Evolutionary conservation across 2,329 filamentous ascomycete species (phyloP).

Genomic region (Calonectria multiphialidica): DNA sequence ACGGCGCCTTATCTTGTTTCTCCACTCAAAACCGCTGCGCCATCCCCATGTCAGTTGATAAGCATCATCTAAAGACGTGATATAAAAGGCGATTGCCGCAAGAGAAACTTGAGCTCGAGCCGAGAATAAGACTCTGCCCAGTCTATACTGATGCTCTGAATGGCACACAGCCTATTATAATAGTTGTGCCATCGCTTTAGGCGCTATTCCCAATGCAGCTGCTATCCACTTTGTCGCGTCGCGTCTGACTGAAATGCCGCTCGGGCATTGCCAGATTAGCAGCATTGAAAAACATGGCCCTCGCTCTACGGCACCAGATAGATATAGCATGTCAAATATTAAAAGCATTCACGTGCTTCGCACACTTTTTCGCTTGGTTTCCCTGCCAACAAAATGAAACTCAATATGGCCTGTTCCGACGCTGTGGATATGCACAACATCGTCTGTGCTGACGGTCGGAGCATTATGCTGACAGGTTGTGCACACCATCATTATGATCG

Average conservation of each 20-base stretch:
- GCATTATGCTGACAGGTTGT: too few relatives aligned
- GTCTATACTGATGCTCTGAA: too few relatives aligned
- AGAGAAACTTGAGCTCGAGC: too few relatives aligned
- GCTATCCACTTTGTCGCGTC: background rate
- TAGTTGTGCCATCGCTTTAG: too few relatives aligned
- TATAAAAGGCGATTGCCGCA: background rate
- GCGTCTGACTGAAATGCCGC: background rate
- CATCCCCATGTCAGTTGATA: background rate
- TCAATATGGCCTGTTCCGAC: background rate
- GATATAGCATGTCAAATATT: background rate
- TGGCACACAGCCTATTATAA: background rate
- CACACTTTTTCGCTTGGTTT: background rate
- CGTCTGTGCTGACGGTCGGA: background rate
- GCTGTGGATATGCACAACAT: background rate
- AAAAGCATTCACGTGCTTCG: background rate
- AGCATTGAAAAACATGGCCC: background rate
- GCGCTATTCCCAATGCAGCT: background rate
- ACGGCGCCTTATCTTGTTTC: slow-evolving; percentile 4
- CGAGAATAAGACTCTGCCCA: background rate
- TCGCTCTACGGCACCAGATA: too few relatives aligned
- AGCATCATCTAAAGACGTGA: background rate
- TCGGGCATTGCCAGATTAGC: background rate
- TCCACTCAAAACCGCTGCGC: background rate
- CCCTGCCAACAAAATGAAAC: background rate
- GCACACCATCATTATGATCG: too few relatives aligned